These are phyloP conservation scores for Cucurbita ficifolia DNA, from an alignment of 306 rosid genomes.

Conservation along the genomic window DNA sequence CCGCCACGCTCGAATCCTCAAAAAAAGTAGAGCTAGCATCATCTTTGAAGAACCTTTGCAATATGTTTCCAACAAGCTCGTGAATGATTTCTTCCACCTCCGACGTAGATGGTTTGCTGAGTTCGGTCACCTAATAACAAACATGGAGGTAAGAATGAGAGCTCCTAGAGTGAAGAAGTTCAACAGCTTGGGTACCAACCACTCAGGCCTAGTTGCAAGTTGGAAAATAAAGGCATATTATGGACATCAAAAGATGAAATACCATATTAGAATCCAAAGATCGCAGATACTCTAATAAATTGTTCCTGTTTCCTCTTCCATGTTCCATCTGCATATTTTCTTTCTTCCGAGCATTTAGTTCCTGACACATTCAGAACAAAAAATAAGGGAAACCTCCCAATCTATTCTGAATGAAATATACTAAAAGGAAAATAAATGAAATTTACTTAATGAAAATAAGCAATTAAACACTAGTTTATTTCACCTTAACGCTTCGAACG, in stretches of 20 bases:
- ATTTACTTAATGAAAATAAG: neutral
- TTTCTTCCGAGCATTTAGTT: constrained; percentile 49
- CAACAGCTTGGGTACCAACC: neutral
- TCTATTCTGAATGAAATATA: neutral
- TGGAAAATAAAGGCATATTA: neutral
- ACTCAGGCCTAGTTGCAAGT: neutral
- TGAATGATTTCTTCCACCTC: constrained; percentile 87
- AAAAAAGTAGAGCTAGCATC: constrained; percentile 28
- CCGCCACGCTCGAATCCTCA: constrained; percentile 24
- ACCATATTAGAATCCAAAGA: constrained; percentile 87
- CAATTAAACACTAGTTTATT: neutral
- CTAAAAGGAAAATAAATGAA: neutral
- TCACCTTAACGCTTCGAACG: neutral
- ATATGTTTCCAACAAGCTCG: constrained; percentile 64
- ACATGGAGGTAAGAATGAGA: constrained; percentile 1
- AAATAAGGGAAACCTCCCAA: neutral
- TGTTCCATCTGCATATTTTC: constrained; percentile 46
- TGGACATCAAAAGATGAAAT: neutral
- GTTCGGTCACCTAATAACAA: constrained; percentile 54
- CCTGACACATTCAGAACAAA: constrained; percentile 37
- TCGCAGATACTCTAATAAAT: constrained; percentile 73
- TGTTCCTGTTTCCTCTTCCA: constrained; percentile 50
- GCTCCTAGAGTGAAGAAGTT: neutral
- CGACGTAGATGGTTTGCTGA: constrained; percentile 62
- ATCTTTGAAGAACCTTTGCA: constrained; percentile 42